phyloP scores from a whole-genome alignment of 1,139 yeast genomes.

The Geotrichum candidum region DNA sequence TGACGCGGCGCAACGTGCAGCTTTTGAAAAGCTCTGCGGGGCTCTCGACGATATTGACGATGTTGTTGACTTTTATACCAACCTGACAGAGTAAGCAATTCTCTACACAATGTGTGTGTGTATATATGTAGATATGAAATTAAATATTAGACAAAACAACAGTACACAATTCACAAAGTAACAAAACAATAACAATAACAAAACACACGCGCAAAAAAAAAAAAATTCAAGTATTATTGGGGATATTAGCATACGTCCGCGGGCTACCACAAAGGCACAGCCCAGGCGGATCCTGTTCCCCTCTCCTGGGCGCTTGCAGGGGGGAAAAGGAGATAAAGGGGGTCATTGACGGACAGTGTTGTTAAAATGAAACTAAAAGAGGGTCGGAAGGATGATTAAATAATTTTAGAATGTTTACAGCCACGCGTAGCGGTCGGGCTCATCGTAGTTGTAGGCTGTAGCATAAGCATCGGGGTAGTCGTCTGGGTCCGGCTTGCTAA shows the following conservation, averaged over 20 bases:
- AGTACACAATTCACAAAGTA: not conserved
- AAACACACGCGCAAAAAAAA: not conserved
- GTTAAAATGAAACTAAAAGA: not conserved
- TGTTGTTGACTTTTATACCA: slow-evolving; percentile 70
- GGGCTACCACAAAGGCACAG: no score
- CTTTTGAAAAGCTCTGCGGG: slow-evolving; percentile 52
- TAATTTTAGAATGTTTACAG: not conserved
- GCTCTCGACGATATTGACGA: slow-evolving; percentile 72
- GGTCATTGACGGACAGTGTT: not conserved
- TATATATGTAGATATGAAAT: not conserved
- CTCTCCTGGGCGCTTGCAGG: no score
- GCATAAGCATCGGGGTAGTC: not conserved
- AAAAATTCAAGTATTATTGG: not conserved
- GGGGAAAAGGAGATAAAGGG: no score
- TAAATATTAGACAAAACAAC: not conserved
- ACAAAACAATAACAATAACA: not conserved
- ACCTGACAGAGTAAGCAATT: slow-evolving; percentile 22
- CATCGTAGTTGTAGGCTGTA: not conserved
- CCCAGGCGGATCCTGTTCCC: no score
- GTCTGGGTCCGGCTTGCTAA: not conserved
- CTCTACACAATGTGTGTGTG: not conserved
- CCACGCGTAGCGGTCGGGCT: not conserved
- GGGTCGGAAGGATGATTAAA: not conserved
- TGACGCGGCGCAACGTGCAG: slow-evolving; percentile 47
- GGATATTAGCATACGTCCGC: no score